phyloP scores from a whole-genome alignment of 495 filamentous ascomycete species.

The Achaetomiella virescens region DNA sequence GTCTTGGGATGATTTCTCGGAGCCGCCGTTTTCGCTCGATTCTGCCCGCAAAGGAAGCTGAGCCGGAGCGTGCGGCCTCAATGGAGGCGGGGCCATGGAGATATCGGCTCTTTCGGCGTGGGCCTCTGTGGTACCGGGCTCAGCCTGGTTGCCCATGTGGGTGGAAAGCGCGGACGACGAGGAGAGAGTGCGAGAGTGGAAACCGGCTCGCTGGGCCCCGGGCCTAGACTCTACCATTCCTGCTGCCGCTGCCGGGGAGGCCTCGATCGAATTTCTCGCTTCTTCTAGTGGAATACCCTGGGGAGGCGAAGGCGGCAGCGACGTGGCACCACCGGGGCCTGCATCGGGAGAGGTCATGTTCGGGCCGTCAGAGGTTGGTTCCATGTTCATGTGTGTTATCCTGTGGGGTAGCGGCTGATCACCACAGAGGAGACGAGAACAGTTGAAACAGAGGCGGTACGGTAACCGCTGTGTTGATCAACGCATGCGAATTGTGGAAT shows the following conservation, averaged over 20 bases:
- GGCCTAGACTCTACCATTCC: constrained; percentile 2
- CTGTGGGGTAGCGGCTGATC: no score
- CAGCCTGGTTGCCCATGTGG: constrained; percentile 49
- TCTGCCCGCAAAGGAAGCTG: constrained; percentile 24
- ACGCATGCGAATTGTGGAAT: not conserved
- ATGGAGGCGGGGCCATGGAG: constrained; percentile 52
- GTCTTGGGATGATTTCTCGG: constrained; percentile 31
- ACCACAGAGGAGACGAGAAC: no score
- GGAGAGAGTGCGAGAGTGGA: constrained; percentile 20
- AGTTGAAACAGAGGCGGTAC: not conserved
- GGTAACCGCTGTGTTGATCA: not conserved
- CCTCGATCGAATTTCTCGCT: not conserved
- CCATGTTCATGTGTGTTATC: constrained; percentile 5
- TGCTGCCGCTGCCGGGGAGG: not conserved
- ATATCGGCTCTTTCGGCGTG: constrained; percentile 51
- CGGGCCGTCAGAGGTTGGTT: constrained; percentile 3
- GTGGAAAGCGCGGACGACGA: constrained; percentile 29
- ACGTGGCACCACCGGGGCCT: not conserved
- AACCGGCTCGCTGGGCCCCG: constrained; percentile 15
- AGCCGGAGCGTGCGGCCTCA: constrained; percentile 1
- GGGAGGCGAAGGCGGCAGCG: not conserved
- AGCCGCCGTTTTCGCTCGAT: constrained; percentile 27
- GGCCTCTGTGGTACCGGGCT: constrained; percentile 43
- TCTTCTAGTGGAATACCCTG: not conserved
- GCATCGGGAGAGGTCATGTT: not conserved